These are phyloP conservation scores for Penicillium hordei DNA, from an alignment of 2,329 filamentous ascomycete species.

Conservation along the genomic window DNA sequence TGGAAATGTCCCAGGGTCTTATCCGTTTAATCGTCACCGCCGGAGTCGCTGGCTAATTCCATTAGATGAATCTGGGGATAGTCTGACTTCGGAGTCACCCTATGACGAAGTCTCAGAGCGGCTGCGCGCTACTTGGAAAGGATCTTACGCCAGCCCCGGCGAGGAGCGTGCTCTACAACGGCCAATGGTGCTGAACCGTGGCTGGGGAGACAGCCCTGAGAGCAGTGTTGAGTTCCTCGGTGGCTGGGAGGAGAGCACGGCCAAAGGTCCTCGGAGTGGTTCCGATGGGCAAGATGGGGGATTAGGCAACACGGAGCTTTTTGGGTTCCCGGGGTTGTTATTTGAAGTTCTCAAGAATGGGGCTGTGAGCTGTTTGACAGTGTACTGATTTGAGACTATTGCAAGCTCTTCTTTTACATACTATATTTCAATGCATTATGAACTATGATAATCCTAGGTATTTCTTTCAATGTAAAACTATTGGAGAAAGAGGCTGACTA, in stretches of 20 bases:
- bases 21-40: slow-evolving; percentile 92
- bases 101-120: slow-evolving; percentile 71
- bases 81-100: slow-evolving; percentile 71
- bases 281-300: slow-evolving; percentile 50
- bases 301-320: slow-evolving; percentile 76
- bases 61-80: slow-evolving; percentile 43
- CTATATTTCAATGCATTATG: slow-evolving; percentile 10
- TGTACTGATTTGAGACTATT: slow-evolving; percentile 61
- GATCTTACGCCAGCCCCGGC: slow-evolving; percentile 58
- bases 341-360: slow-evolving; percentile 97
- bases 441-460: slow-evolving; percentile 1
- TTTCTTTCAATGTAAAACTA: not conserved
- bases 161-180: slow-evolving; percentile 56
- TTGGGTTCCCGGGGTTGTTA: slow-evolving; percentile 87
- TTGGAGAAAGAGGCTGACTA: too few species aligned
- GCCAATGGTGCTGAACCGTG: slow-evolving; percentile 83
- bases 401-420: not conserved
- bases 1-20: slow-evolving; percentile 91
- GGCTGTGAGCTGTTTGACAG: slow-evolving; percentile 81
- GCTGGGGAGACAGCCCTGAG: slow-evolving; percentile 87
- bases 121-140: slow-evolving; percentile 69
- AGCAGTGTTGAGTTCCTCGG: slow-evolving; percentile 84
- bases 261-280: slow-evolving; percentile 45
- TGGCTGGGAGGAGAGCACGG: slow-evolving; percentile 75
- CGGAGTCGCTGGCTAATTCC: slow-evolving; percentile 82